Base-by-base conservation (phyloP, 257 asterid species). In the Prunella vulgaris region DNA sequence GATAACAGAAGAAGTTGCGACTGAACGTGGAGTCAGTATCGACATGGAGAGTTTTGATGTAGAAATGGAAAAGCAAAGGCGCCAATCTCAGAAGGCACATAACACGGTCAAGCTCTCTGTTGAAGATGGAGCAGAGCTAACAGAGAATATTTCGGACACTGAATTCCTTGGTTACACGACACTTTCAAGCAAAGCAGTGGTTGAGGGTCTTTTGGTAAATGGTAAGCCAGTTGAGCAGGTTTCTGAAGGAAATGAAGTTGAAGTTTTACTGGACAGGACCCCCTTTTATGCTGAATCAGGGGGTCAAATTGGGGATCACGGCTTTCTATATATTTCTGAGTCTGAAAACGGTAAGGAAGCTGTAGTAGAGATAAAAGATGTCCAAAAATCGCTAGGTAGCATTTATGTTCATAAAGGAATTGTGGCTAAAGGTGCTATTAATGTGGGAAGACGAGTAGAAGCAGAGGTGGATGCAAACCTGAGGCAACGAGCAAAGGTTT, bases 221-320 rank as follows among this genome's bases (percentile, higher is more conserved):
- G 97, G 97, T 0, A 90, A 82, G 71, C 81, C 94, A 1, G 96
- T 82, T 28, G 74, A 54, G 62, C 83, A 81, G 53, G 97, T 89
- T 74, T 82, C 92, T 6, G 84, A 87, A 82, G 98, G 98, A 78
- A 84, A 77, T 78, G 95, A 88, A 67, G 97, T 93, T 18, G 98
- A 93, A 72, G 86, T 93, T 64, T 78, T 93, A 56, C 89, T 93
- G 33, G 84, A 93, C 75, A 78, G 90, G 71, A 90, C 98, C 68
- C 97, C 98, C 0, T 93, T 93, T 73, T 93, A 90, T 75, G 98
- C 98, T 62, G 98, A 93, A 77, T 93, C 97, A 0, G 98, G 98
- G 44, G 98, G 98, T 44, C 97, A 90, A 82, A 93, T 93, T 68
- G 97, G 95, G 68, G 98, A 93, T 69, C 78, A 83, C 22, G 98